A percentile compares a stretch with the other conserved stretches of the same genome.
These are phyloP conservation scores for Saccharum hybrid DNA, from an alignment of 202 grass and related monocot genomes.

Conservation along the genomic window DNA sequence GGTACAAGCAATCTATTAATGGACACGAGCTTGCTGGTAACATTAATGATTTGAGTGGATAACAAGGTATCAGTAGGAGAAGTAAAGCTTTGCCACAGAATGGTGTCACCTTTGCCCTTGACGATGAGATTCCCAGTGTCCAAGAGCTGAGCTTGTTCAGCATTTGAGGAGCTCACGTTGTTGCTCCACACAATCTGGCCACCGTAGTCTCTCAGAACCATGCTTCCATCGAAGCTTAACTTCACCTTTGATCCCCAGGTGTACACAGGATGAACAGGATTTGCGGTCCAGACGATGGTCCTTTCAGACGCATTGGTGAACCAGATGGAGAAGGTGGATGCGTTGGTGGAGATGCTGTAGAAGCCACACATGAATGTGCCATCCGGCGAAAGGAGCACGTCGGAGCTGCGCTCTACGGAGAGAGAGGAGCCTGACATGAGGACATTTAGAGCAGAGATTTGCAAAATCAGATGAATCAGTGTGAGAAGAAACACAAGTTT, in stretches of 20 bases:
- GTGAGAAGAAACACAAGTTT: slow-evolving; percentile 2
- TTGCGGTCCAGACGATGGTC: slow-evolving; percentile 55
- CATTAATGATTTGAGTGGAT: slow-evolving; percentile 31
- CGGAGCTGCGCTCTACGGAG: slow-evolving; percentile 37
- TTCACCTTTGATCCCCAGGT: slow-evolving; percentile 47
- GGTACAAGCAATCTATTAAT: slow-evolving; percentile 29
- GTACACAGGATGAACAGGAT: slow-evolving; percentile 52
- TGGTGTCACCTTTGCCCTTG: slow-evolving; percentile 31
- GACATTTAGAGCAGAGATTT: neutral
- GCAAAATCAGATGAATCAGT: neutral
- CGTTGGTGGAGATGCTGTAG: slow-evolving; percentile 46
- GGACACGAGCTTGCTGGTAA: slow-evolving; percentile 37
- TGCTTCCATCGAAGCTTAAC: slow-evolving; percentile 35
- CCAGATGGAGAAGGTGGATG: slow-evolving; percentile 68
- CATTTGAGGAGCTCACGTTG: slow-evolving; percentile 18
- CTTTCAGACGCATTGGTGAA: slow-evolving; percentile 40
- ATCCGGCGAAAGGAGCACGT: slow-evolving; percentile 52
- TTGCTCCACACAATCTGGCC: slow-evolving; percentile 53
- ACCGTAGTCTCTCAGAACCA: slow-evolving; percentile 49
- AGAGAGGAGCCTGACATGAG: slow-evolving; percentile 42
- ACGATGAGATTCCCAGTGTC: slow-evolving; percentile 60
- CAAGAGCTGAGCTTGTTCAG: slow-evolving; percentile 42
- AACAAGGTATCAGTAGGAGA: slow-evolving; percentile 67
- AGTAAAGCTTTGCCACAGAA: slow-evolving; percentile 66
- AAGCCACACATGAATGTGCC: slow-evolving; percentile 62